phyloP scores from a whole-genome alignment of 139 green algal genomes.

The Dunaliella sp. region DNA sequence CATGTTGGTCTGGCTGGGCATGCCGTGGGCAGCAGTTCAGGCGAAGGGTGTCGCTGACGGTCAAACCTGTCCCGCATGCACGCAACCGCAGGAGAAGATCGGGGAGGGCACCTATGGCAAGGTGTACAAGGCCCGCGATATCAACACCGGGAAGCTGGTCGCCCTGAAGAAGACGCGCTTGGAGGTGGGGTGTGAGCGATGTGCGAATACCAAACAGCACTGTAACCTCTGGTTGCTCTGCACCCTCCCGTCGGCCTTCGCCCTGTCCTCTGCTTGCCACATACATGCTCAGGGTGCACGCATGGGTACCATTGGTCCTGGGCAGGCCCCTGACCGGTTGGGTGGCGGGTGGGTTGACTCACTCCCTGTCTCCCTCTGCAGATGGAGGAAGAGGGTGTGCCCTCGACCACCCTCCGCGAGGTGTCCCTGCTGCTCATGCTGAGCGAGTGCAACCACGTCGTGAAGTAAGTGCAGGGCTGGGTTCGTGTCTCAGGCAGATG shows the following conservation, averaged over 20 bases:
- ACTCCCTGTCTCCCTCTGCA: slow-evolving; percentile 26
- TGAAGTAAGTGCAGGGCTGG: slow-evolving; percentile 73
- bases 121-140: slow-evolving; percentile 73
- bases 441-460: slow-evolving; percentile 86
- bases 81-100: slow-evolving; percentile 94
- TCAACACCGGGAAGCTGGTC: slow-evolving; percentile 79
- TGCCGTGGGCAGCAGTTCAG: no score
- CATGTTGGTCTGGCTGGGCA: no score
- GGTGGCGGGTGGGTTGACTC: neutral
- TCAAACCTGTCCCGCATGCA: no score
- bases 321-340: no score
- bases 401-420: slow-evolving; percentile 93
- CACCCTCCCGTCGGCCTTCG: no score
- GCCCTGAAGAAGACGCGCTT: slow-evolving; percentile 98
- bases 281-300: neutral
- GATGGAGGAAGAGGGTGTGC: slow-evolving; percentile 98
- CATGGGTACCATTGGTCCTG: no score
- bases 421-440: slow-evolving; percentile 97
- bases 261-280: no score
- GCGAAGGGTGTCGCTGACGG: no score
- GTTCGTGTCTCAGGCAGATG: neutral
- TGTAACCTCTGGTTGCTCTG: no score
- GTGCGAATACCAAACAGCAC: no score
- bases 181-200: slow-evolving; percentile 68
- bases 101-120: slow-evolving; percentile 97